Percentiles rank a stretch among this genome's conserved stretches.
phyloP scores from a whole-genome alignment of 768 basidiomycete species.

The Kwoniella pini region DNA sequence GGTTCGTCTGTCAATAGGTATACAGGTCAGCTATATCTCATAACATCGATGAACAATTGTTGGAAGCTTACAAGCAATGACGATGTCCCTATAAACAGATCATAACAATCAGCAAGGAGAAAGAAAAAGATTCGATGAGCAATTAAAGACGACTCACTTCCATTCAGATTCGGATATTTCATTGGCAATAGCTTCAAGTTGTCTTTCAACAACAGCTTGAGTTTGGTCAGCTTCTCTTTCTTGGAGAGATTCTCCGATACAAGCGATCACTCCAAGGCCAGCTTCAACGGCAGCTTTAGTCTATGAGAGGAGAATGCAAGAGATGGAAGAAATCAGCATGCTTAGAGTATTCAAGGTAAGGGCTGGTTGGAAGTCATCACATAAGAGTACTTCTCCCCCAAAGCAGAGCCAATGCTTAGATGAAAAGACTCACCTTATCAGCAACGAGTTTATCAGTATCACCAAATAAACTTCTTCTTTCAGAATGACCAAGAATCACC shows the following conservation, averaged over 20 bases:
- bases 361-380: too few species aligned
- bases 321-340: too few species aligned
- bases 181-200: conserved; percentile 65
- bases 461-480: conserved; percentile 88
- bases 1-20: conserved; percentile 39
- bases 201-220: conserved; percentile 72
- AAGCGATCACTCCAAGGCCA: conserved; percentile 83
- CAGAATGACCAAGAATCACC: conserved; percentile 95
- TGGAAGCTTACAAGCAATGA: conserved; percentile 67
- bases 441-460: conserved; percentile 83
- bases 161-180: conserved; percentile 69
- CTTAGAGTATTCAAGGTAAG: too few species aligned
- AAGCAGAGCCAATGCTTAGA: too few species aligned
- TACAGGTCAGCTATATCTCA: background rate
- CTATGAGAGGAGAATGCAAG: background rate
- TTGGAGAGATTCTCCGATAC: conserved; percentile 89
- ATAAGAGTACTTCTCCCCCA: background rate
- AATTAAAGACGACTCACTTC: conserved; percentile 62
- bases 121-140: background rate
- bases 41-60: background rate
- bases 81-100: conserved; percentile 81
- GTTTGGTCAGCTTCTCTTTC: conserved; percentile 82
- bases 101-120: too few species aligned
- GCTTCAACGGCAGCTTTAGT: conserved; percentile 76
- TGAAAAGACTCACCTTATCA: conserved; percentile 60